Evolutionary conservation across 2,329 filamentous ascomycete genomes (phyloP).

Genomic region (Diaporthe batatas): DNA sequence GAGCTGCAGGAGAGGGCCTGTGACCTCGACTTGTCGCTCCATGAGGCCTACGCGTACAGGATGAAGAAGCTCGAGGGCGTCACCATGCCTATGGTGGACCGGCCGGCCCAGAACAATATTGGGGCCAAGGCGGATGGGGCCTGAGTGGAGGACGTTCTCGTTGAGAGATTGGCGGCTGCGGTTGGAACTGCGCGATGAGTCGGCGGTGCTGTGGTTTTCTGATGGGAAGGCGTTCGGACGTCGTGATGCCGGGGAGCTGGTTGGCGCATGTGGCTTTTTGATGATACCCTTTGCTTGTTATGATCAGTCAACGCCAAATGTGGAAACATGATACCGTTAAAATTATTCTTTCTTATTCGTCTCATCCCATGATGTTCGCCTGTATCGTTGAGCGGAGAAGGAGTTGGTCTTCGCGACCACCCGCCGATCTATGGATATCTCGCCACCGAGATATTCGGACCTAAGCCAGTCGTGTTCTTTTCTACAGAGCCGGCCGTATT

Average conservation of each 20-base stretch:
- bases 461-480: neutral
- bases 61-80: constrained; percentile 42
- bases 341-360: neutral
- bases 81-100: constrained; percentile 10
- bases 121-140: constrained; percentile 21
- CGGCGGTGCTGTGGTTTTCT: neutral
- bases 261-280: constrained; percentile 8
- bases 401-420: constrained; percentile 17
- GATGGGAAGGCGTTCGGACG: neutral
- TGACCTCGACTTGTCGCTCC: constrained; percentile 43
- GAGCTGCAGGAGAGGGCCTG: constrained; percentile 36
- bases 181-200: neutral
- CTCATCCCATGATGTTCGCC: neutral
- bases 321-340: neutral
- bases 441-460: neutral
- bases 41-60: constrained; percentile 43
- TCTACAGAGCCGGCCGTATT: neutral
- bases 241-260: neutral
- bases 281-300: constrained; percentile 38
- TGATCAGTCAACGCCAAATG: neutral
- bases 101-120: constrained; percentile 7
- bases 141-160: constrained; percentile 21
- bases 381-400: constrained; percentile 31
- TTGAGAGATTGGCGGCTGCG: too few species aligned
- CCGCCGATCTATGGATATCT: constrained; percentile 24